phyloP scores from a whole-genome alignment of 2,329 filamentous ascomycete genomes.

The Huntiella abstrusa region DNA sequence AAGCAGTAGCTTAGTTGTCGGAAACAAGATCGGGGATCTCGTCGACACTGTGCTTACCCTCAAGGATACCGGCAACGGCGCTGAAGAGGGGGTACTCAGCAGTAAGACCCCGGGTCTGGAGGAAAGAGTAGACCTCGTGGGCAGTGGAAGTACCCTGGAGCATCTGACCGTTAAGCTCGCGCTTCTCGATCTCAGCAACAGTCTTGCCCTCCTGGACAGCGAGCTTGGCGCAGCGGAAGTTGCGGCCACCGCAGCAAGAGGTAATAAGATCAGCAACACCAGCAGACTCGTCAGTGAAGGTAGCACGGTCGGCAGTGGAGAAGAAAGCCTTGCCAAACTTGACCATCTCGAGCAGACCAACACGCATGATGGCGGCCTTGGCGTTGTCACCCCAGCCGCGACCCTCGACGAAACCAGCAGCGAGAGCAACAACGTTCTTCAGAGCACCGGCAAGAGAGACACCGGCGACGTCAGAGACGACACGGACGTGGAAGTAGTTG shows the following conservation, averaged over 20 bases:
- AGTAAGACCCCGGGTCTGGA: constrained; percentile 61
- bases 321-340: constrained; percentile 93
- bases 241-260: constrained; percentile 76
- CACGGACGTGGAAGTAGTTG: constrained; percentile 90
- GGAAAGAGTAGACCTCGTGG: constrained; percentile 73
- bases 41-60: constrained; percentile 56
- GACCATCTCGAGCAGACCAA: constrained; percentile 91
- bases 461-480: constrained; percentile 89
- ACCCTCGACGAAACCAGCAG: constrained; percentile 86
- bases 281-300: constrained; percentile 92
- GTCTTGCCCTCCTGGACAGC: constrained; percentile 59
- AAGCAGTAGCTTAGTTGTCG: constrained; percentile 13
- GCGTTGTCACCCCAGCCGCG: constrained; percentile 97
- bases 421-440: constrained; percentile 92
- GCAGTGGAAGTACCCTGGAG: constrained; percentile 88
- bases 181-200: constrained; percentile 73
- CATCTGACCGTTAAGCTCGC: constrained; percentile 90
- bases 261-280: constrained; percentile 94
- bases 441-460: constrained; percentile 86
- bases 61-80: constrained; percentile 60
- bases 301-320: constrained; percentile 59
- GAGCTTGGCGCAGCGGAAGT: constrained; percentile 85
- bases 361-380: constrained; percentile 95
- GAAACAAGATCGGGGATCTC: constrained; percentile 58
- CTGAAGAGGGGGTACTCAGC: constrained; percentile 83